Percentiles rank a stretch among this genome's conserved stretches.
These are phyloP conservation scores for Eucalyptus marginata DNA, from an alignment of 345 rosid genomes.

Conservation along the genomic window DNA sequence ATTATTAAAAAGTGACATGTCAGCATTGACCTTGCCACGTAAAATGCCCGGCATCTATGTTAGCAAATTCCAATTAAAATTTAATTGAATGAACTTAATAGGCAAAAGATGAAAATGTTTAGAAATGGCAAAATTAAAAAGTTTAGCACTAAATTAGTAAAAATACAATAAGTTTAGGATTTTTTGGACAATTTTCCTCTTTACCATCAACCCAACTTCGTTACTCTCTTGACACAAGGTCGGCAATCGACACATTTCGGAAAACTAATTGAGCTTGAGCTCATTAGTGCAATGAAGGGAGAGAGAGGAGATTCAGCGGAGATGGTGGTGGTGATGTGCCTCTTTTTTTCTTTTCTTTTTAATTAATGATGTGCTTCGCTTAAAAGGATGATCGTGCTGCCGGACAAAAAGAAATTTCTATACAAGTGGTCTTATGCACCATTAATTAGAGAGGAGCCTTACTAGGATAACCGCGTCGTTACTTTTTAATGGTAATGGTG, in stretches of 20 bases:
- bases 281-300: background rate
- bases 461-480: background rate
- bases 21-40: fast-evolving
- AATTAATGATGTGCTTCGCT: background rate
- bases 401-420: background rate
- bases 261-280: background rate
- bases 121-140: too few species aligned
- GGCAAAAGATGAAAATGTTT: too few species aligned
- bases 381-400: background rate
- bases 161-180: too few species aligned
- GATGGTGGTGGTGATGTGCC: background rate
- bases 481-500: background rate
- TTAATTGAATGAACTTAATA: too few species aligned
- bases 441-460: background rate
- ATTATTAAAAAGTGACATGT: too few species aligned
- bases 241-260: background rate
- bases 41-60: too few species aligned
- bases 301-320: background rate
- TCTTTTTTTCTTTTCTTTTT: too few species aligned
- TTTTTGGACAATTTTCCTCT: too few species aligned
- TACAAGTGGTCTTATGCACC: background rate
- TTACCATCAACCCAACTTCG: background rate
- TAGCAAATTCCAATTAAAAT: too few species aligned
- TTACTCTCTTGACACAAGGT: background rate
- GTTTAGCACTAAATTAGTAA: fast-evolving